phyloP scores from a whole-genome alignment of 2,329 filamentous ascomycete genomes.

The Talaromyces sp. region DNA sequence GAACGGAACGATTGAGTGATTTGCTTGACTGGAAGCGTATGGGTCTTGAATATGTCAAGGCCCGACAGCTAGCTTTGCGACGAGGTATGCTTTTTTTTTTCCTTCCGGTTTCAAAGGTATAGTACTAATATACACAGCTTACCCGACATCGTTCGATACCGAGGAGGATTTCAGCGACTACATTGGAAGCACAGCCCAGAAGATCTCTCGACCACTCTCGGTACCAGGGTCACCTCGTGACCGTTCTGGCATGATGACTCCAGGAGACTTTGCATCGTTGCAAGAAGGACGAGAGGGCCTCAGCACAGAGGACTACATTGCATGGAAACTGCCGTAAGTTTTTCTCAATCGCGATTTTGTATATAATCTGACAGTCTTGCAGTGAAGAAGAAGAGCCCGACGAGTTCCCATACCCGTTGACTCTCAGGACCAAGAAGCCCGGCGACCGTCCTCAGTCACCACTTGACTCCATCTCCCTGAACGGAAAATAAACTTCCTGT shows the following conservation, averaged over 20 bases:
- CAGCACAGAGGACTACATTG: conserved; percentile 94
- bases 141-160: conserved; percentile 76
- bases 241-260: conserved; percentile 96
- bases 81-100: conserved; percentile 47
- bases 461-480: conserved; percentile 35
- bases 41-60: conserved; percentile 99
- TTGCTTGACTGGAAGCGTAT: conserved; percentile 98
- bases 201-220: conserved; percentile 91
- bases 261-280: conserved; percentile 92
- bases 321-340: conserved; percentile 94
- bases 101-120: background rate
- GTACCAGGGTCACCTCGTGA: conserved; percentile 91
- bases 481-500: conserved; percentile 21
- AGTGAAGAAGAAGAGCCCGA: conserved; percentile 93
- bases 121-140: conserved; percentile 54
- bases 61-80: conserved; percentile 83
- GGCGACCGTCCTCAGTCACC: conserved; percentile 37
- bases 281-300: conserved; percentile 92
- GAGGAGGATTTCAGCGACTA: conserved; percentile 81
- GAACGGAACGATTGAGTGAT: conserved; percentile 91
- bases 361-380: conserved; percentile 14
- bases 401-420: conserved; percentile 69
- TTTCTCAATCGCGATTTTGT: conserved; percentile 29
- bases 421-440: conserved; percentile 52
- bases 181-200: conserved; percentile 88